Base-by-base conservation (phyloP, 2,329 filamentous ascomycete genomes). In the Colletotrichum lentis region DNA sequence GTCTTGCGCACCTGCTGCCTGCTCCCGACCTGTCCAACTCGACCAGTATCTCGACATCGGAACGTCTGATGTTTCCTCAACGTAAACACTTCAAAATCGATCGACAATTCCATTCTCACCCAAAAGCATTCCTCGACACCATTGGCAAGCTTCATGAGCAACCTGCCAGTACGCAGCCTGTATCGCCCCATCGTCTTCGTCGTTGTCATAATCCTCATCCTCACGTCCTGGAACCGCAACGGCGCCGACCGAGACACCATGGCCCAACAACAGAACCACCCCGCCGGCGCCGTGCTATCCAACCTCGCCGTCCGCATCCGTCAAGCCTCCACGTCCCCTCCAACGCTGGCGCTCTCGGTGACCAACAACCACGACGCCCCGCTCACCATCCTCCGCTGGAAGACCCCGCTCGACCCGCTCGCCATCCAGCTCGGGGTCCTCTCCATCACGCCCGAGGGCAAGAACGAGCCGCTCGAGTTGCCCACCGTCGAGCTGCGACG, bases 351-450 rank as follows among this genome's bases (percentile, higher is more conserved):
- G 11, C 72, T 81, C 47, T 74, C 73, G 1, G 78, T 84, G 47
- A 80, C 77, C 54, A 83, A 84, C 74, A 77, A 74, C 12, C 76
- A 79, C 62, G 70, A 75, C 2, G 63, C 71, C 5, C 73, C 80
- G 1, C 75, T 83, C 61, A 83, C 80, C 1, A 71, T 84, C 24
- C 76, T 84, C 43, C 74, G 72, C 3, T 84, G 82, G 76, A 75
- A 79, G 56, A 81, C 81, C 0, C 82, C 82, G n/a, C 74, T 84
- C n/a, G 82, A 84, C 70, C 74, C 76, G 0, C 59, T 81, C 18
- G 81, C 78, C 0, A 67, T 82, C 53, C 76, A 79, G 61, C 75
- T 83, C 3, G 82, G 82, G 10, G 73, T 81, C n/a, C 59, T 84
- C 5, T 73, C 74, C 41, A 76, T 84, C 69, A 80, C 76, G 3